Conservation (phyloP, 2,329 filamentous ascomycete species). For the Sodiomyces alkalinus region DNA sequence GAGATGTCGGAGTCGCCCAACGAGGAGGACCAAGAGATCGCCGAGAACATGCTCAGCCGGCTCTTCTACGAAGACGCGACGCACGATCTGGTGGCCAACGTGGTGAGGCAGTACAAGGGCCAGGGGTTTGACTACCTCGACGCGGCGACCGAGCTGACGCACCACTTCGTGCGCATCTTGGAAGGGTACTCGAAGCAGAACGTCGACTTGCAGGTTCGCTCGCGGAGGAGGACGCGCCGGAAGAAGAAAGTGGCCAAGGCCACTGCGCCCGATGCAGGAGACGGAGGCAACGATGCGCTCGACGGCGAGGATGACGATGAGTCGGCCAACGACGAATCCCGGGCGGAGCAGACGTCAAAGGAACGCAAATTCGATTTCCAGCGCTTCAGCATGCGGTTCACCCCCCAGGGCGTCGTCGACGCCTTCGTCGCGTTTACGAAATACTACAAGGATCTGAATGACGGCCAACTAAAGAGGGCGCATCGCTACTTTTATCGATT, state of each 20-base stretch:
- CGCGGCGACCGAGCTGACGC: conserved; percentile 75
- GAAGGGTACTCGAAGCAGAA: conserved; percentile 94
- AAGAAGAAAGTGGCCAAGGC: conserved; percentile 53
- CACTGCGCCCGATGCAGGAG: conserved; percentile 18
- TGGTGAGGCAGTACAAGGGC: conserved; percentile 77
- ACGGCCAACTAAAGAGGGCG: conserved; percentile 72
- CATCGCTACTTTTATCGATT: conserved; percentile 91
- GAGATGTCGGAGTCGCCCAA: conserved; percentile 74
- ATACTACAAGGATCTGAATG: conserved; percentile 67
- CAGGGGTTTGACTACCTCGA: conserved; percentile 92
- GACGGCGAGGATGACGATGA: conserved; percentile 49
- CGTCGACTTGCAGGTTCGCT: conserved; percentile 81
- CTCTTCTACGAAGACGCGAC: conserved; percentile 98
- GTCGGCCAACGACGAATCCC: conserved; percentile 54
- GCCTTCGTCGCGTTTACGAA: conserved; percentile 71
- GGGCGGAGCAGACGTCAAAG: conserved; percentile 53
- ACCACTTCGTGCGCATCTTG: conserved; percentile 83
- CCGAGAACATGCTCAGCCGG: conserved; percentile 88
- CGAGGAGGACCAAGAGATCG: conserved; percentile 95
- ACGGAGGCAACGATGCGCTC: conserved; percentile 28
- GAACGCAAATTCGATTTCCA: conserved; percentile 93
- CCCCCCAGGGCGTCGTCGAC: conserved; percentile 71
- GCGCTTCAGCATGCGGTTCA: conserved; percentile 66
- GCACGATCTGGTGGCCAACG: conserved; percentile 70
- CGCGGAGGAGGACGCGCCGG: conserved; percentile 54